Evolutionary conservation across 1,139 yeast genomes (phyloP).

Genomic region (Pichia sp.): DNA sequence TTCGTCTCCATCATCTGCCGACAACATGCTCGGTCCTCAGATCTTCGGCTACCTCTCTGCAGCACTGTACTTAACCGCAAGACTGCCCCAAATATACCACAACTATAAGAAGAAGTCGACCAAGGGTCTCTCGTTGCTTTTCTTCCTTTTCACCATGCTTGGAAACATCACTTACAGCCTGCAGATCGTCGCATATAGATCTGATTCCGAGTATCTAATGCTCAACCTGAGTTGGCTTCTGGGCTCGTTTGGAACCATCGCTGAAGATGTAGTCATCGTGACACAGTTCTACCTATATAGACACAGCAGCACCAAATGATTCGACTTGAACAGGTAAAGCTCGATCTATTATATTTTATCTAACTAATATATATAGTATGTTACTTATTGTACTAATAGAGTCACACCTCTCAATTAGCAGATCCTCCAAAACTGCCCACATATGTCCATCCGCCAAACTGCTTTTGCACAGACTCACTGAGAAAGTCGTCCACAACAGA

Average conservation of each 20-base stretch:
- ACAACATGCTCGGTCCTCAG: slow-evolving; percentile 53
- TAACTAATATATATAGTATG: background rate
- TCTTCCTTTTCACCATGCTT: slow-evolving; percentile 67
- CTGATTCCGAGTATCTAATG: slow-evolving; percentile 54
- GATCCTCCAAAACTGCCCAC: slow-evolving; percentile 49
- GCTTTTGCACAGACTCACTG: slow-evolving; percentile 89
- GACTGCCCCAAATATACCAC: slow-evolving; percentile 75
- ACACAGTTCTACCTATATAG: slow-evolving; percentile 60
- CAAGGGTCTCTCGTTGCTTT: slow-evolving; percentile 67
- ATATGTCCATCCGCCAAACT: slow-evolving; percentile 98
- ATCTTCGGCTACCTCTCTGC: slow-evolving; percentile 72
- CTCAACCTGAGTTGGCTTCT: slow-evolving; percentile 70
- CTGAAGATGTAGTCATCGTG: slow-evolving; percentile 61
- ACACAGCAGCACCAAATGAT: slow-evolving; percentile 7
- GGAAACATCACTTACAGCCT: slow-evolving; percentile 77
- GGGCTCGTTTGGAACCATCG: slow-evolving; percentile 70
- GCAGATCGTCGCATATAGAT: slow-evolving; percentile 64
- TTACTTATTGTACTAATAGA: background rate
- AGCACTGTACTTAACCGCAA: slow-evolving; percentile 63
- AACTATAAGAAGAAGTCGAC: slow-evolving; percentile 67
- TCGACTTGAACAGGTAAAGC: background rate
- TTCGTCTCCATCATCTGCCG: slow-evolving; percentile 15
- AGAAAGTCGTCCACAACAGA: slow-evolving; percentile 89
- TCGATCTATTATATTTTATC: background rate
- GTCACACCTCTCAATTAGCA: background rate